Conservation (phyloP, 2,329 filamentous ascomycete species). For the Fusarium beomiforme region DNA sequence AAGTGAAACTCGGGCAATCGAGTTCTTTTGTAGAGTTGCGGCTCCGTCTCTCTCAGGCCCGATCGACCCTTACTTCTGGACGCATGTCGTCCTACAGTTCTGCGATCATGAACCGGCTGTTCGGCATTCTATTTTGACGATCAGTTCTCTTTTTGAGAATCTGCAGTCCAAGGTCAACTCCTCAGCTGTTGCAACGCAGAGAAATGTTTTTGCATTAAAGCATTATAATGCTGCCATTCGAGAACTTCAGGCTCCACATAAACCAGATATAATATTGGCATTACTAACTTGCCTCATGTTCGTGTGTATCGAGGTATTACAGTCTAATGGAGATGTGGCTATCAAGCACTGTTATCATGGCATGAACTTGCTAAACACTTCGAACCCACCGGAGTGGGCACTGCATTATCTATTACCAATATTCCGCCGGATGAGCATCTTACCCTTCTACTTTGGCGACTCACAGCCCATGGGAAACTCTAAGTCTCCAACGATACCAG, state of each 20-base stretch:
- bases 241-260: not conserved
- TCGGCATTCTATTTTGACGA: slow-evolving; percentile 19
- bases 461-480: slow-evolving; percentile 3
- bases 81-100: slow-evolving; percentile 29
- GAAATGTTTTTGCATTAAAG: slow-evolving; percentile 5
- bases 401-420: not conserved
- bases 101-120: slow-evolving; percentile 24
- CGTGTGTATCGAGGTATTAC: slow-evolving; percentile 15
- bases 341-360: slow-evolving; percentile 15
- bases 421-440: slow-evolving; percentile 5
- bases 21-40: slow-evolving; percentile 27
- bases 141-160: slow-evolving; percentile 10
- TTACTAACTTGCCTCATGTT: slow-evolving; percentile 16
- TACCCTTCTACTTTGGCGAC: slow-evolving; percentile 20
- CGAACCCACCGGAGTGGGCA: slow-evolving; percentile 4
- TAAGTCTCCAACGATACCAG: not conserved
- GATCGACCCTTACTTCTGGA: slow-evolving; percentile 33
- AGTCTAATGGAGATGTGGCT: slow-evolving; percentile 15
- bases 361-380: not conserved
- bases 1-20: not conserved
- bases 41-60: slow-evolving; percentile 26
- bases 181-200: not conserved
- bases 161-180: not conserved
- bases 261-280: not conserved
- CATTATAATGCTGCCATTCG: slow-evolving; percentile 16